Percentiles rank a stretch among this genome's conserved stretches.
phyloP scores from a whole-genome alignment of 192 early-diverging fungal genomes.

The Cetraspora pellucida region DNA sequence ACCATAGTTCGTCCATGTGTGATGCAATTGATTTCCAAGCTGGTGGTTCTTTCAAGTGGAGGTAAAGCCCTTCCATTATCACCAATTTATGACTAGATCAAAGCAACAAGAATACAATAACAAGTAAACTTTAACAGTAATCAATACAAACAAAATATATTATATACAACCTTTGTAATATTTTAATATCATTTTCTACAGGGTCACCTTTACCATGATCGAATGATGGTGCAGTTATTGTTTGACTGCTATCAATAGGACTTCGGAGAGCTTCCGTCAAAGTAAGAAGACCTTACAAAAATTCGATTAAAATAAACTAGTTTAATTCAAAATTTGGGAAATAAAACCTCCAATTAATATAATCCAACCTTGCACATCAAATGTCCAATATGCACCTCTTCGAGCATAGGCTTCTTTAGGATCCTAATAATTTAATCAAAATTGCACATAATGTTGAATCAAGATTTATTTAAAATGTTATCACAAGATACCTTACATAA shows the following conservation, averaged over 20 bases:
- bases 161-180: constrained; percentile 36
- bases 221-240: constrained; percentile 51
- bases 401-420: constrained; percentile 47
- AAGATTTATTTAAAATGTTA: too few species aligned
- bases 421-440: constrained; percentile 34
- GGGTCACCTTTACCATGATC: constrained; percentile 55
- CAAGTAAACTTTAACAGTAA: not conserved
- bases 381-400: constrained; percentile 60
- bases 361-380: constrained; percentile 42
- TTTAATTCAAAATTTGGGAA: not conserved
- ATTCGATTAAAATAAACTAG: not conserved
- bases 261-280: constrained; percentile 30
- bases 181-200: constrained; percentile 42
- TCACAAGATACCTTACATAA: too few species aligned
- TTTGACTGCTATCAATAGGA: constrained; percentile 16
- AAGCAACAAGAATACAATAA: not conserved
- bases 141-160: not conserved
- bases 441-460: not conserved
- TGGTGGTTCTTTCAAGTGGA: constrained; percentile 38
- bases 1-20: constrained; percentile 51
- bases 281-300: constrained; percentile 22
- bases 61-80: constrained; percentile 60
- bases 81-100: constrained; percentile 43
- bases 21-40: constrained; percentile 47
- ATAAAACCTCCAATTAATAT: not conserved